Conservation (phyloP, 352 stramenopile species). For the Phytophthora syringae region DNA sequence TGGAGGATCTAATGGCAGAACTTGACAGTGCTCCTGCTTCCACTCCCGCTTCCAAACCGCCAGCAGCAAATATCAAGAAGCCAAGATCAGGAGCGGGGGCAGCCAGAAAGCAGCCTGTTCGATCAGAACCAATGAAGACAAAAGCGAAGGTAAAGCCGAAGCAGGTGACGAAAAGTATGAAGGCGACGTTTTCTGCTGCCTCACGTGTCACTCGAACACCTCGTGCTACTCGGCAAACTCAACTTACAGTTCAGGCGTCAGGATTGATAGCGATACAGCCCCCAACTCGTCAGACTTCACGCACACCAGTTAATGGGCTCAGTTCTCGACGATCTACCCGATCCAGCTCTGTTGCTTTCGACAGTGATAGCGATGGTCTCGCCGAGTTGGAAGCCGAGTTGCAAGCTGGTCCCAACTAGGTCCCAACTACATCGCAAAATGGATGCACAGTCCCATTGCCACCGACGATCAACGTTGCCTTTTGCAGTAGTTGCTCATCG, state of each 20-base stretch:
- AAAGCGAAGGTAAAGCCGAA: conserved; percentile 1
- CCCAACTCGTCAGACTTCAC: not conserved
- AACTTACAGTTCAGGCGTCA: not conserved
- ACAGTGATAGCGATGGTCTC: conserved; percentile 62
- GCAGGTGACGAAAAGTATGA: conserved; percentile 1
- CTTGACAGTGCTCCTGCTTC: conserved; percentile 28
- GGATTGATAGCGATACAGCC: not conserved
- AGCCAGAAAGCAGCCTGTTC: conserved; percentile 14
- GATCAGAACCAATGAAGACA: not conserved
- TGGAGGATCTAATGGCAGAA: conserved; percentile 58
- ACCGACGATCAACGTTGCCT: conserved; percentile 34
- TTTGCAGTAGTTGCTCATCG: conserved; percentile 47
- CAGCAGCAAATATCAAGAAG: conserved; percentile 7
- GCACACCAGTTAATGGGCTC: not conserved
- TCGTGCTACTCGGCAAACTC: conserved; percentile 6
- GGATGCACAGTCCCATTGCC: conserved; percentile 34
- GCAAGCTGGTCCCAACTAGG: conserved; percentile 22
- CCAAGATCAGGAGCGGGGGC: not conserved
- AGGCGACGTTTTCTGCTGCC: conserved; percentile 1
- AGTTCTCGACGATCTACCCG: conserved; percentile 31
- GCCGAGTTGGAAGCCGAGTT: conserved; percentile 47
- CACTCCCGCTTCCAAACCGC: not conserved
- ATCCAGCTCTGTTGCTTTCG: conserved; percentile 36
- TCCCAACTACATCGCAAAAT: conserved; percentile 42
- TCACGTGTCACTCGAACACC: conserved; percentile 1